phyloP scores from a whole-genome alignment of 257 asterid genomes.

The Gentiana macrophylla region DNA sequence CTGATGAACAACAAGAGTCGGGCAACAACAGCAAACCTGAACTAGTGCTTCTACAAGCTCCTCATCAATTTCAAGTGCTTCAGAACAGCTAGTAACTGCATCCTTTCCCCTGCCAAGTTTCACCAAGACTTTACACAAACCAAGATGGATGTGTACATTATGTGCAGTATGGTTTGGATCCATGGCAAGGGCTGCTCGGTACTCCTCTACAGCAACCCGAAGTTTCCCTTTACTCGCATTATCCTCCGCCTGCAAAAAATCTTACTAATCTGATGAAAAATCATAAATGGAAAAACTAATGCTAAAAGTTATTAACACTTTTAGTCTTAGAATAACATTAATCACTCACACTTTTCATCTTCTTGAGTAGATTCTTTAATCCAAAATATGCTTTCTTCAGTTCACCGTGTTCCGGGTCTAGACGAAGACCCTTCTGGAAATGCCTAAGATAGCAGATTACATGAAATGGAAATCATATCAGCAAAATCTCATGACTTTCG shows the following conservation, averaged over 20 bases:
- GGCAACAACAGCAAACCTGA: conserved; percentile 41
- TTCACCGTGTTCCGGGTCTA: conserved; percentile 86
- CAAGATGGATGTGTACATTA: conserved; percentile 75
- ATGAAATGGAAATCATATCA: background rate
- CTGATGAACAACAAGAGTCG: background rate
- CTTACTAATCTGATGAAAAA: conserved; percentile 1
- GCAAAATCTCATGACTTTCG: background rate
- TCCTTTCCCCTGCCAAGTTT: conserved; percentile 90
- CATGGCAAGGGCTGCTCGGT: conserved; percentile 62
- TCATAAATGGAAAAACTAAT: background rate
- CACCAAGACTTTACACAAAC: conserved; percentile 77
- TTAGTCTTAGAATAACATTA: conserved; percentile 2
- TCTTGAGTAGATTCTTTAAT: conserved; percentile 78
- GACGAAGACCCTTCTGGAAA: conserved; percentile 94
- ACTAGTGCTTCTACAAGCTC: conserved; percentile 77
- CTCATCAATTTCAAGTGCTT: conserved; percentile 71
- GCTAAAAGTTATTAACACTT: background rate
- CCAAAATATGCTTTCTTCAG: conserved; percentile 88
- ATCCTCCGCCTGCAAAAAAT: conserved; percentile 71
- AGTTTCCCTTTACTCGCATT: conserved; percentile 86
- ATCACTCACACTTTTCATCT: conserved; percentile 61
- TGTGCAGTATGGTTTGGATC: conserved; percentile 79
- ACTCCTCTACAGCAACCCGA: conserved; percentile 80
- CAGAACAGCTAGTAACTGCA: conserved; percentile 68
- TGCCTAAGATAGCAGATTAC: conserved; percentile 34